Conservation (phyloP, 2,329 filamentous ascomycete species). For the Onygenales sp. region DNA sequence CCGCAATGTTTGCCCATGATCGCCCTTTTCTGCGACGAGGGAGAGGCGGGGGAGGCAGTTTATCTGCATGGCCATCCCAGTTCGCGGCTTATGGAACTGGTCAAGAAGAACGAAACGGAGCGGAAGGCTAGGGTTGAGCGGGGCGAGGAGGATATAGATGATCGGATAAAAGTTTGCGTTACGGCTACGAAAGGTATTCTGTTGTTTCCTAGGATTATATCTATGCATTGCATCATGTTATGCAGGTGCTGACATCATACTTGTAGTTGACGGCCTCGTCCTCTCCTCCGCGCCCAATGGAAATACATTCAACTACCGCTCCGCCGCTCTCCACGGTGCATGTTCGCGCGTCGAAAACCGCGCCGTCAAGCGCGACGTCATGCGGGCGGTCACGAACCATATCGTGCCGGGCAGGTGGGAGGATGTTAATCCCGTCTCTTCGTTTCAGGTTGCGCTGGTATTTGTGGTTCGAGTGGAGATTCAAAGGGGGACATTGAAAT, state of each 20-base stretch:
- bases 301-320: slow-evolving; percentile 80
- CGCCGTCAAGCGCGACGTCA: slow-evolving; percentile 65
- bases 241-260: background rate
- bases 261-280: slow-evolving; percentile 56
- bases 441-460: slow-evolving; percentile 64
- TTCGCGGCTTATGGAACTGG: slow-evolving; percentile 61
- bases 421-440: slow-evolving; percentile 59
- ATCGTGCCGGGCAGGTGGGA: slow-evolving; percentile 61
- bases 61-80: slow-evolving; percentile 81
- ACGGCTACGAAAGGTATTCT: slow-evolving; percentile 54
- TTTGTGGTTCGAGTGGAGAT: slow-evolving; percentile 60
- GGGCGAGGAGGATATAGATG: background rate
- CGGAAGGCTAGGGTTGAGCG: slow-evolving; percentile 46
- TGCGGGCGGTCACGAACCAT: slow-evolving; percentile 66
- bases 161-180: slow-evolving; percentile 43
- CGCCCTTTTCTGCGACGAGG: background rate
- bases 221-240: background rate
- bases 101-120: slow-evolving; percentile 33
- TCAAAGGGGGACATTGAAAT: slow-evolving; percentile 63
- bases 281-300: slow-evolving; percentile 68
- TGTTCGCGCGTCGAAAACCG: slow-evolving; percentile 56
- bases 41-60: background rate
- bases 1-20: background rate
- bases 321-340: slow-evolving; percentile 65
- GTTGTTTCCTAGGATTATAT: background rate